These are phyloP conservation scores for Beta macrorhiza DNA, from an alignment of 179 eudicot genomes.

Conservation along the genomic window DNA sequence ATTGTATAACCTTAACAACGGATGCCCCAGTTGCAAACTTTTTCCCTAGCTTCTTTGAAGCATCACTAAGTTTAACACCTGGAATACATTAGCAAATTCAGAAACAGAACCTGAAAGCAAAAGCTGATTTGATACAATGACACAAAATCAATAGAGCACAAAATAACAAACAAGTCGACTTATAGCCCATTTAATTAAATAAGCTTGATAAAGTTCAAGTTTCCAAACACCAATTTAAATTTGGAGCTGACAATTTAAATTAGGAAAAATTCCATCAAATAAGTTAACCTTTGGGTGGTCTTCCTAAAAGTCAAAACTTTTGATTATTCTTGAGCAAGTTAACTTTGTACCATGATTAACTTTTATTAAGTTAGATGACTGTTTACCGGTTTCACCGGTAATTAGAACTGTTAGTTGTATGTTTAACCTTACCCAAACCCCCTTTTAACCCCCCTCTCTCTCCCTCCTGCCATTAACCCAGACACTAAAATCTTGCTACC, in stretches of 20 bases:
- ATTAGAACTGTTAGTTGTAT: too few relatives aligned
- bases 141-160: neutral
- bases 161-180: neutral
- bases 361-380: too few relatives aligned
- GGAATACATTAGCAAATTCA: conserved; percentile 9
- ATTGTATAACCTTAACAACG: conserved; percentile 70
- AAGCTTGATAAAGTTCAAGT: neutral
- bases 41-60: conserved; percentile 98
- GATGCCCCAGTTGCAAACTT: conserved; percentile 99
- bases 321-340: too few relatives aligned
- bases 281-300: too few relatives aligned
- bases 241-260: neutral
- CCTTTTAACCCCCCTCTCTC: too few relatives aligned
- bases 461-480: too few relatives aligned
- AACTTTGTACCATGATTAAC: too few relatives aligned
- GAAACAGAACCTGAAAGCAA: neutral
- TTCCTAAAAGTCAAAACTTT: too few relatives aligned
- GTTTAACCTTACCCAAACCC: too few relatives aligned
- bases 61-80: conserved; percentile 91
- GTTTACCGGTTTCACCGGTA: too few relatives aligned
- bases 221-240: neutral
- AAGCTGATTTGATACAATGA: neutral
- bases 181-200: neutral
- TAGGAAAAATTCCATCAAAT: too few relatives aligned
- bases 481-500: too few relatives aligned